Percentiles rank a stretch among this genome's conserved stretches.
Evolutionary conservation across 352 stramenopile species (phyloP).

Genomic region (Phytophthora foliorum): DNA sequence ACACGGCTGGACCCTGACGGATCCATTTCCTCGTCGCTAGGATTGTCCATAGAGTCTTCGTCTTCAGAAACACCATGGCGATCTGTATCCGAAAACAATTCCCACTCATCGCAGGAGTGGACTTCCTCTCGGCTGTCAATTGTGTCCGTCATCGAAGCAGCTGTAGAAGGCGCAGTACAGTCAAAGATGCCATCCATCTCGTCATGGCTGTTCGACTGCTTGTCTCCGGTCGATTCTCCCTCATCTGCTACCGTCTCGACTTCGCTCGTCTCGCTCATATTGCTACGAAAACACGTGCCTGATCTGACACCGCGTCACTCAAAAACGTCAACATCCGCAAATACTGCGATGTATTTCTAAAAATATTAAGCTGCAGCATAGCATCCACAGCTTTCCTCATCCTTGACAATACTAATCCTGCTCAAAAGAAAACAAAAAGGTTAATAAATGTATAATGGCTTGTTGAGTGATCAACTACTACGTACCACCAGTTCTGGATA

Average conservation of each 20-base stretch:
- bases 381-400: conserved; percentile 1
- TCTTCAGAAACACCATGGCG: conserved; percentile 9
- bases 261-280: conserved; percentile 26
- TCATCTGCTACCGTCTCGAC: conserved; percentile 17
- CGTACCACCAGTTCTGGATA: conserved; percentile 58
- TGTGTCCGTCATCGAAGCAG: conserved; percentile 46
- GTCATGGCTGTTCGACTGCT: background rate
- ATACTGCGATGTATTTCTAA: conserved; percentile 24
- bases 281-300: conserved; percentile 11
- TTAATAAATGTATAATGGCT: background rate
- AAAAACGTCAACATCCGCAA: conserved; percentile 15
- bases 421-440: conserved; percentile 2
- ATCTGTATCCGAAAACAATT: conserved; percentile 37
- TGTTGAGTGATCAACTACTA: conserved; percentile 13
- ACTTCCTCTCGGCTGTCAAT: conserved; percentile 53
- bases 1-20: background rate
- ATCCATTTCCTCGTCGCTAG: background rate
- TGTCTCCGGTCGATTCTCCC: background rate
- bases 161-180: conserved; percentile 26
- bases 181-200: background rate
- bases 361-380: conserved; percentile 32
- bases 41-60: conserved; percentile 2
- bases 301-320: conserved; percentile 5
- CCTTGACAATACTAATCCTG: conserved; percentile 32
- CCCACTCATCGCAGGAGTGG: conserved; percentile 51